A percentile compares a stretch with the other conserved stretches of the same genome.
Conservation (phyloP, 2,329 filamentous ascomycete species). For the Cladorrhinum sp. region DNA sequence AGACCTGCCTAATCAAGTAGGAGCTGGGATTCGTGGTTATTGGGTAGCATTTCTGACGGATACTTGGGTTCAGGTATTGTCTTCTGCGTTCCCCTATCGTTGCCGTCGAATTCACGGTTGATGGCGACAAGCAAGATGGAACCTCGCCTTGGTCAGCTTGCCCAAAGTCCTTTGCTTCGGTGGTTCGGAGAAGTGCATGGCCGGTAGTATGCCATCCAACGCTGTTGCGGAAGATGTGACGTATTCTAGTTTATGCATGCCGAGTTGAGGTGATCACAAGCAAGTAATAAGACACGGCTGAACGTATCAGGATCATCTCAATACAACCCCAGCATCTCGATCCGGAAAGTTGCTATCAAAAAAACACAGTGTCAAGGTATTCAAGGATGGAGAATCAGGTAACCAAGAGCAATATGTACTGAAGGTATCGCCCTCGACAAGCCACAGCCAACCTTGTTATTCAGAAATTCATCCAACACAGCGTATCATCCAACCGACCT, state of each 20-base stretch:
- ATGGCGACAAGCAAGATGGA: not conserved
- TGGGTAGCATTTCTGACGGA: not conserved
- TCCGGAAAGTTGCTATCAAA: not conserved
- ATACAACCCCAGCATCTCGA: not conserved
- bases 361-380: not conserved
- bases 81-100: not conserved
- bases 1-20: constrained; percentile 29
- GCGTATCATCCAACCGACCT: not conserved
- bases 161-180: not conserved
- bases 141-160: not conserved
- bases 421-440: not conserved
- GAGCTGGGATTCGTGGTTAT: constrained; percentile 2
- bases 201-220: not conserved
- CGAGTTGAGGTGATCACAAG: not conserved
- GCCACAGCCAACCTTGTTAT: not conserved
- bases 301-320: not conserved
- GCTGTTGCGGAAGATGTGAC: not conserved
- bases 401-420: not conserved
- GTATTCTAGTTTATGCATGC: not conserved
- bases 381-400: too few species aligned
- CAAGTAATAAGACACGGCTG: not conserved
- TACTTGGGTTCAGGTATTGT: not conserved
- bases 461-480: not conserved
- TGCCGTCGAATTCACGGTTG: too few species aligned
- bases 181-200: not conserved